Percentiles rank a stretch among this genome's conserved stretches.
phyloP scores from a whole-genome alignment of 768 basidiomycete genomes.

The Gloeophyllum trabeum region DNA sequence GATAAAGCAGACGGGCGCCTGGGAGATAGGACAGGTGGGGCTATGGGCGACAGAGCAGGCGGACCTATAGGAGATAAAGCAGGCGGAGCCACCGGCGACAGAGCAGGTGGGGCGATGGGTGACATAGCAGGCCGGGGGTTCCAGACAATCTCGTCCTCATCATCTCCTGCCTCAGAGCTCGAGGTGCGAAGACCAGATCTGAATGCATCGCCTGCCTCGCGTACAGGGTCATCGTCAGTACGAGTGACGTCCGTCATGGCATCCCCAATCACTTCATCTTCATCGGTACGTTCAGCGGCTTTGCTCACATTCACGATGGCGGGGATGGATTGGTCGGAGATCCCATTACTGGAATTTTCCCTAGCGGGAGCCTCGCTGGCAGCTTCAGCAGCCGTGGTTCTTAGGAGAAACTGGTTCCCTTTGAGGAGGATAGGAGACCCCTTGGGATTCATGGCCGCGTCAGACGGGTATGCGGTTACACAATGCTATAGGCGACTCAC shows the following conservation, averaged over 20 bases:
- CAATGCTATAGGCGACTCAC: too few species aligned
- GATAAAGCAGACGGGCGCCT: background rate
- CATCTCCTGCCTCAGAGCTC: slow-evolving; percentile 41
- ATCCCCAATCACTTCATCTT: slow-evolving; percentile 31
- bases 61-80: background rate
- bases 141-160: slow-evolving; percentile 70
- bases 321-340: too few species aligned
- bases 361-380: slow-evolving; percentile 7
- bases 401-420: background rate
- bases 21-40: background rate
- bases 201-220: slow-evolving; percentile 39
- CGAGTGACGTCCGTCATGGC: slow-evolving; percentile 57
- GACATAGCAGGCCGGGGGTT: slow-evolving; percentile 39
- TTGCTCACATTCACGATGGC: slow-evolving; percentile 11
- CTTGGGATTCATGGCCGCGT: too few species aligned
- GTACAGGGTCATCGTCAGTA: slow-evolving; percentile 76
- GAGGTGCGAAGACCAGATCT: slow-evolving; percentile 31
- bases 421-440: background rate
- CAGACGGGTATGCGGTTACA: too few species aligned
- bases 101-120: background rate
- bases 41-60: background rate
- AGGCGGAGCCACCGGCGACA: background rate
- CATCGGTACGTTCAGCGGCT: slow-evolving; percentile 28
- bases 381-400: too few species aligned
- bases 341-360: slow-evolving; percentile 13